Evolutionary conservation across 2,329 filamentous ascomycete species (phyloP), one percentile per base, ranked within the genome.

Genomic region (Acarospora socialis): DNA sequence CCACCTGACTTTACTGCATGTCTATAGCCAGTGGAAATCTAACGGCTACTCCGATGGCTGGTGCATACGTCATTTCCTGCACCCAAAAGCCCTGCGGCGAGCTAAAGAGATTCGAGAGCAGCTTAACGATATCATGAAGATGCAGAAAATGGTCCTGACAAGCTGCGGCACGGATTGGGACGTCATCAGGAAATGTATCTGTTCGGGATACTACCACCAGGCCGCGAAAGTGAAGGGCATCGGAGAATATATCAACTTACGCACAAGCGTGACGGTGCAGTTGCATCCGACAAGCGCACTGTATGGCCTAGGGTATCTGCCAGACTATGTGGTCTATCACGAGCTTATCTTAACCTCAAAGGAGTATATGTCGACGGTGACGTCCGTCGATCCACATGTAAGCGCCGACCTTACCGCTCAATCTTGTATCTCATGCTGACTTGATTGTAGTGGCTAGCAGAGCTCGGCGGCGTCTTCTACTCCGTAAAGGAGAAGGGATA

Each of bases 91-190:
- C 2, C 67, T 98, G 8, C 77, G 86, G 2, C 73, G 86, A 29
- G 90, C 84, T 29, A 86, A 86, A 52, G 90, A 98, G 57, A 92
- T 98, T 44, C 73, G 87, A 35, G 82, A 94, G 47, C 90, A 98
- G 57, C 70, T 98, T 18, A 61, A 78, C 37, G 90, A 95, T 51
- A 95, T 98, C 50, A 90, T 95, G 76, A 77, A 76, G 44, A 78
- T 82, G 62, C 84, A 92, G 54, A 86, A 90, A 53, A 90, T 98
- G 84, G 56, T 70, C 32, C 69, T 95, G 46, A 63, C 74, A 25
- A 86, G 80, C 55, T 94, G 86, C 49, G 90, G 90, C 19, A 95
- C 87, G 25, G 92, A 98, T 59, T 94, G 90, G 81, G 92, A 98
- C 53, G 64, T 92, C 7, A 83, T 95, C 35, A 77, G 90, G 40